Evolutionary conservation across 495 filamentous ascomycete species (phyloP), one percentile per base, ranked within the genome.

Genomic region (Penicillium subrubescens): DNA sequence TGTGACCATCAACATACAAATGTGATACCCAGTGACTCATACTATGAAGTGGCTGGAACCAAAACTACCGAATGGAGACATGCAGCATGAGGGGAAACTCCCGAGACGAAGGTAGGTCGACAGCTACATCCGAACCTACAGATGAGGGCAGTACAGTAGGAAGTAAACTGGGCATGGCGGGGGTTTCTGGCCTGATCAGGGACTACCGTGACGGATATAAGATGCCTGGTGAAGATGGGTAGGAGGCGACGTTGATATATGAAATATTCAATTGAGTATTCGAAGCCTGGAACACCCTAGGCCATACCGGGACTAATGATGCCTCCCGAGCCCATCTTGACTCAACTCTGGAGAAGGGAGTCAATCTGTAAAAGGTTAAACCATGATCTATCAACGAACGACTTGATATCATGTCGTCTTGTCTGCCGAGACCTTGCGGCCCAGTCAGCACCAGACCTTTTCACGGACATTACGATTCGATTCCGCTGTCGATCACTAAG

Each of bases 401-500:
- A 85, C 55, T 72, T 84, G 27, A 55, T 75, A n/a, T 76, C 73
- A 58, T 69, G 85, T 21, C 83, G 84, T 54, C 72, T 86, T 19
- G 80, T 80, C 35, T 86, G 82, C 62, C 83, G 80, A 67, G 82
- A 82, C 67, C 83, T 86, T 59, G 71, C 77, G 37, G 71, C 75
- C 19, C 72, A 75, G 23, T 73, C 80, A 60, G 82, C 82, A 35
- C 82, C 81, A n/a, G 55, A 71, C 39, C 78, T 87, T 0, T 87
- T 88, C 67, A 68, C 76, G 21, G 74, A 82, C n/a, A 67, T 84
- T 44, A 73, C 71, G 6, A 62, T 81, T 35, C 66, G 84, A 62
- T 93, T 94, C 76, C 84, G 88, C 29, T 79, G 87, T 33, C 86
- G 83, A 68, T 86, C 88, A 44, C 90, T 94, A 71, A 92, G 88